Base-by-base conservation (phyloP, 345 rosid genomes). In the Geranium rotundifolium region DNA sequence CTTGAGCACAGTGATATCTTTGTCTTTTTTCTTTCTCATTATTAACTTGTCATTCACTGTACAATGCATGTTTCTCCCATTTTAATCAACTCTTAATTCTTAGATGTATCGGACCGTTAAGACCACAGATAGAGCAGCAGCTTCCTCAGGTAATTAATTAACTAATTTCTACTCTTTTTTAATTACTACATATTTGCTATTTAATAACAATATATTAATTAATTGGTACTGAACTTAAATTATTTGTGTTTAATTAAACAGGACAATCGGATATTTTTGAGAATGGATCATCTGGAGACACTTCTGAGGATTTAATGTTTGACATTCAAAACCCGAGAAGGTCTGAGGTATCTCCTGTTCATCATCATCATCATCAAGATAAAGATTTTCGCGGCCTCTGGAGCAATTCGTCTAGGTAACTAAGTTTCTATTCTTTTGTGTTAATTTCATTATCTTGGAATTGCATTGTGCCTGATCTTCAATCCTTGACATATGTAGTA, bases 71-170 rank as follows among this genome's bases (percentile, higher is more conserved):
- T 31, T 4, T 54, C 19, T 52, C 12, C 17, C 30, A 54, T 15
- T 54, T 58, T 30, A 23, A 12, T 18, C 10, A 57, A 2, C 1
- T 19, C 57, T 57, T 56, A 19, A 27, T 57, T 17, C 68, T 65
- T 79, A 87, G 95, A 80, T 87, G 95, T 87, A 87, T 70, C 81
- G 95, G 63, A 87, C 95, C 0, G 88, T 85, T 46, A 87, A 85
- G 78, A 87, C 90, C 19, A 87, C 95, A 0, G 95, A 87, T 68
- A 66, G 84, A 74, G 69, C 86, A 50, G 85, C 90, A 8, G 88
- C 85, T 68, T 64, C 90, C 64, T 80, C 88, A 72, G 95, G 91
- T 85, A 19, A 23, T 23, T 23, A 23, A 23, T 23, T 23, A 23
- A 23, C 2, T 23, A 23, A 23, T 23, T 23, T 23, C 27, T 23